phyloP scores from a whole-genome alignment of 1,284 basidiomycete species.

The Hymenochaete sp. region DNA sequence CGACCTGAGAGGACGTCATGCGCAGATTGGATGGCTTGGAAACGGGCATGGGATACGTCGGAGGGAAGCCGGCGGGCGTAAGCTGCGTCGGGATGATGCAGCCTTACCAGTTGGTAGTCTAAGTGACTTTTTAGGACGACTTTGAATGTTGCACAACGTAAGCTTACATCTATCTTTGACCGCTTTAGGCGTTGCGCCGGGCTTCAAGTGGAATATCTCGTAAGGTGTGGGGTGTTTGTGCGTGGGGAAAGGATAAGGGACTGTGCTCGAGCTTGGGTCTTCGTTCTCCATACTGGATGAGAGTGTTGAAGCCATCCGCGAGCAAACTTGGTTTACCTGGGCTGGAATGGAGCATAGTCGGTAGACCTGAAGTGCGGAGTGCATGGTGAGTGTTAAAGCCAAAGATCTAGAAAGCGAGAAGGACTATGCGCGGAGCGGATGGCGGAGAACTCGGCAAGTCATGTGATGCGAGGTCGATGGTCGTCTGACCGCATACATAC shows the following conservation, averaged over 20 bases:
- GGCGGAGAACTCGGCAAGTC: no score
- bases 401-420: no score
- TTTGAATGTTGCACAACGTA: neutral
- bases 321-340: no score
- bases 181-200: conserved; percentile 34
- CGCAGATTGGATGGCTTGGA: conserved; percentile 41
- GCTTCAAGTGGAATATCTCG: conserved; percentile 46
- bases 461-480: no score
- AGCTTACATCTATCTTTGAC: conserved; percentile 44
- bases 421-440: no score
- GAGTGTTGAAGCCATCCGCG: no score
- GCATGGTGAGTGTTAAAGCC: no score
- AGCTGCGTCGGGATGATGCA: conserved; percentile 42
- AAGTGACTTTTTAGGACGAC: conserved; percentile 4
- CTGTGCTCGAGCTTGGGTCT: neutral
- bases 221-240: conserved; percentile 37
- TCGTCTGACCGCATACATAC: no score
- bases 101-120: conserved; percentile 50
- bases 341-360: no score
- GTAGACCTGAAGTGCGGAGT: no score
- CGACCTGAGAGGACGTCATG: conserved; percentile 36
- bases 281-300: no score
- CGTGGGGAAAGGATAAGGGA: conserved; percentile 31
- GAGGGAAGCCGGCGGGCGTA: conserved; percentile 27
- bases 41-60: conserved; percentile 34